Conservation (phyloP, 1,139 yeast genomes). For the Blastobotrys elegans region DNA sequence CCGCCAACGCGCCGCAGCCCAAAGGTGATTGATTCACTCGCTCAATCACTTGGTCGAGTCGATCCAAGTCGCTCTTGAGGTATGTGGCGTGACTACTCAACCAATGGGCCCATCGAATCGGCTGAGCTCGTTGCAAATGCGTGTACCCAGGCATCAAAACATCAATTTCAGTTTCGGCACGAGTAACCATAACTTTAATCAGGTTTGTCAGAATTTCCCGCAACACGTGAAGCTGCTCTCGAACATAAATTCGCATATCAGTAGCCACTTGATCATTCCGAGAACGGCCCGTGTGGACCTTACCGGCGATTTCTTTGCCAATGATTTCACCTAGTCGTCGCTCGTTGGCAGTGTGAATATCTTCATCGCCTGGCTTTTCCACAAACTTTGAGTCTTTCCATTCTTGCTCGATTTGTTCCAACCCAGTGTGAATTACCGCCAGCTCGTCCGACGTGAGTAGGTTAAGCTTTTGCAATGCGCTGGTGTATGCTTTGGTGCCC, state of each 20-base stretch:
- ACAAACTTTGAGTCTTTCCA: constrained; percentile 74
- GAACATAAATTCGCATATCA: constrained; percentile 91
- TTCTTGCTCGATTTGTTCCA: constrained; percentile 64
- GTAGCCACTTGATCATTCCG: constrained; percentile 99
- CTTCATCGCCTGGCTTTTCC: constrained; percentile 93
- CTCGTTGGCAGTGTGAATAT: constrained; percentile 97
- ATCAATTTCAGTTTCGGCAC: constrained; percentile 84
- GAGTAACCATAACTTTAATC: constrained; percentile 58
- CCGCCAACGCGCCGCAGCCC: constrained; percentile 98
- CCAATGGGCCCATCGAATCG: constrained; percentile 99
- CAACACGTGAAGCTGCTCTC: constrained; percentile 64
- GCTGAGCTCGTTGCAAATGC: constrained; percentile 97
- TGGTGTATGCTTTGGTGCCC: constrained; percentile 90
- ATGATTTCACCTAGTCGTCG: constrained; percentile 94
- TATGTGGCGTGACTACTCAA: constrained; percentile 90
- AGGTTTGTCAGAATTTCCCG: constrained; percentile 55
- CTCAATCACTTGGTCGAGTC: constrained; percentile 71
- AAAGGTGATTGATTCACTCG: constrained; percentile 87
- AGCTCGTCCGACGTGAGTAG: constrained; percentile 69
- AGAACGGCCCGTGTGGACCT: constrained; percentile 97
- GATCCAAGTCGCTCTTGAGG: constrained; percentile 81
- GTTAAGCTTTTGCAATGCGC: constrained; percentile 75
- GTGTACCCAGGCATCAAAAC: constrained; percentile 98
- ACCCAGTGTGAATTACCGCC: constrained; percentile 73
- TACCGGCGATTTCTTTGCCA: constrained; percentile 91